A percentile compares a stretch with the other conserved stretches of the same genome.
Evolutionary conservation across 208 protist genomes (phyloP).

Genomic region (Trypanosoma melophagium): DNA sequence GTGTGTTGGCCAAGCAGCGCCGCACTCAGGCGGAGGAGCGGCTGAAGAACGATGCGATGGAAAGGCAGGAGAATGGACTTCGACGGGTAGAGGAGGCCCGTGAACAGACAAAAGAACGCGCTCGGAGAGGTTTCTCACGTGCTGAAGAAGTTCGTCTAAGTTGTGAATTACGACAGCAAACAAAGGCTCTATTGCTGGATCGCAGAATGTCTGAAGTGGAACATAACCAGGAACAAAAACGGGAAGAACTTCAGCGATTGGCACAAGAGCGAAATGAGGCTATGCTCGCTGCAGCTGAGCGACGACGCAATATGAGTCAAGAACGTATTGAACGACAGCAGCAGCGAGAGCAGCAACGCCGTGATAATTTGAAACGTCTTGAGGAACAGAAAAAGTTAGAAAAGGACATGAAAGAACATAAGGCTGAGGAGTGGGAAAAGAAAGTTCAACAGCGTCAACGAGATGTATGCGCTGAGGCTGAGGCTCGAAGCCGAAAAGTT

Average conservation of each 20-base stretch:
- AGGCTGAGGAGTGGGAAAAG: slow-evolving; percentile 39
- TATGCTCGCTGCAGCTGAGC: slow-evolving; percentile 67
- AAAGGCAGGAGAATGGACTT: slow-evolving; percentile 60
- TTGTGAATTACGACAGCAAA: slow-evolving; percentile 71
- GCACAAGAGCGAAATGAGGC: slow-evolving; percentile 75
- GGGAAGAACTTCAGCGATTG: slow-evolving; percentile 61
- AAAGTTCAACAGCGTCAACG: slow-evolving; percentile 36
- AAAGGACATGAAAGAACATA: slow-evolving; percentile 35
- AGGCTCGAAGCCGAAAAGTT: slow-evolving; percentile 28
- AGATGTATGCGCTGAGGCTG: slow-evolving; percentile 30
- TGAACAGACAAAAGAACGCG: slow-evolving; percentile 65
- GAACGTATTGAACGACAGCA: slow-evolving; percentile 69
- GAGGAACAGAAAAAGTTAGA: slow-evolving; percentile 41
- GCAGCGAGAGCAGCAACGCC: slow-evolving; percentile 61
- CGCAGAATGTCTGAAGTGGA: slow-evolving; percentile 79
- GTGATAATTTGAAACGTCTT: slow-evolving; percentile 32
- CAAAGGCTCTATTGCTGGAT: slow-evolving; percentile 62
- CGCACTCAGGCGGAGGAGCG: slow-evolving; percentile 68
- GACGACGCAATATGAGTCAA: slow-evolving; percentile 66
- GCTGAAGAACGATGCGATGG: slow-evolving; percentile 51
- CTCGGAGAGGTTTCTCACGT: slow-evolving; percentile 51
- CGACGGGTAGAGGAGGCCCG: slow-evolving; percentile 71
- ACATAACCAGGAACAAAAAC: slow-evolving; percentile 74
- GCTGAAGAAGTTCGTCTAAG: slow-evolving; percentile 81
- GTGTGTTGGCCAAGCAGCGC: slow-evolving; percentile 51